phyloP scores from a whole-genome alignment of 2,329 filamentous ascomycete species.

The Monosporascus sp. region DNA sequence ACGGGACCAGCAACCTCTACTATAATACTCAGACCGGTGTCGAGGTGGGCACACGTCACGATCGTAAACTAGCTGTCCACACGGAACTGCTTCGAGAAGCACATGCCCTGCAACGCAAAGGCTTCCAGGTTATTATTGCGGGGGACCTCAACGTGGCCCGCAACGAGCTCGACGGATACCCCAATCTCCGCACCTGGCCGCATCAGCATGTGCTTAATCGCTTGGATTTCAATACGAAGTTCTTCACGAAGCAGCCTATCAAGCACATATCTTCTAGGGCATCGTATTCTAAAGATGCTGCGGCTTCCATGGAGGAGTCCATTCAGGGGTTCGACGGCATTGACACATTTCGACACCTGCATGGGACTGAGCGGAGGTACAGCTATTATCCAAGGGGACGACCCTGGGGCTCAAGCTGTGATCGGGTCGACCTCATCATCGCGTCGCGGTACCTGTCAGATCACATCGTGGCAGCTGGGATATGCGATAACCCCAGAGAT shows the following conservation, averaged over 20 bases:
- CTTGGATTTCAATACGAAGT: conserved; percentile 42
- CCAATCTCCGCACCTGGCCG: conserved; percentile 38
- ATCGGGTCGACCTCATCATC: conserved; percentile 48
- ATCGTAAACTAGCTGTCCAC: conserved; percentile 45
- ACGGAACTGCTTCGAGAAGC: conserved; percentile 38
- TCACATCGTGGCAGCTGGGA: conserved; percentile 21
- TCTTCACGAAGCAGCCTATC: conserved; percentile 30
- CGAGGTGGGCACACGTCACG: conserved; percentile 41
- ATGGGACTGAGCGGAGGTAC: conserved; percentile 37
- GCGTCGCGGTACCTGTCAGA: conserved; percentile 31
- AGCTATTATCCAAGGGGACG: conserved; percentile 41
- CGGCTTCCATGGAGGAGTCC: conserved; percentile 14
- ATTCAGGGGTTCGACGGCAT: conserved; percentile 28
- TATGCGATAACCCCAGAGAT: conserved; percentile 34
- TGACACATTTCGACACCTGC: conserved; percentile 43
- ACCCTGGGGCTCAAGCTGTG: conserved; percentile 44
- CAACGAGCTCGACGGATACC: conserved; percentile 30
- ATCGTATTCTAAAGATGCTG: background rate
- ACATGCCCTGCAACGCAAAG: conserved; percentile 31
- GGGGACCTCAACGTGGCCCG: conserved; percentile 28
- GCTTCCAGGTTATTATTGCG: conserved; percentile 40
- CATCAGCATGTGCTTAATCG: conserved; percentile 44
- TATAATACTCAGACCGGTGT: conserved; percentile 36
- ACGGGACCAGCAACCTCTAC: conserved; percentile 44
- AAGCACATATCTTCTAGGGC: conserved; percentile 8